Percentiles rank a stretch among this genome's conserved stretches.
phyloP scores from a whole-genome alignment of 805 yeast genomes.

The Saturnispora sanitii region DNA sequence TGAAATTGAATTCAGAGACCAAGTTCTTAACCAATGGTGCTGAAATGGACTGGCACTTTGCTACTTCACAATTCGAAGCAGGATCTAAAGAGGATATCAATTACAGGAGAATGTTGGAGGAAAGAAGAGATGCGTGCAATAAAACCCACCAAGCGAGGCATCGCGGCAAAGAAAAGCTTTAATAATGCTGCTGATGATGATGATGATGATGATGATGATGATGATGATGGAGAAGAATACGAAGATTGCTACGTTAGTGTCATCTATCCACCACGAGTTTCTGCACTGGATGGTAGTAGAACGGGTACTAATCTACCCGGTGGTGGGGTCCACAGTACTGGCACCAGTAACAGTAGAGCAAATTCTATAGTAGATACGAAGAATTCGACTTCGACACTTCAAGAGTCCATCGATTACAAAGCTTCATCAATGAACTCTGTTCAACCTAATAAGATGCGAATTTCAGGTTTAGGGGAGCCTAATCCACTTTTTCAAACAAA shows the following conservation, averaged over 20 bases:
- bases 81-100: constrained; percentile 83
- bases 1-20: constrained; percentile 63
- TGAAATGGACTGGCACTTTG: constrained; percentile 91
- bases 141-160: constrained; percentile 19
- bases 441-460: constrained; percentile 29
- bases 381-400: constrained; percentile 4
- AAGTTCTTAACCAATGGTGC: constrained; percentile 68
- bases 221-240: constrained; percentile 24
- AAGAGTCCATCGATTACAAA: constrained; percentile 12
- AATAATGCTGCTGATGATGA: constrained; percentile 4
- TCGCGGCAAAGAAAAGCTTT: too few relatives aligned
- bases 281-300: constrained; percentile 14
- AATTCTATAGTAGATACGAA: not conserved
- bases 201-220: constrained; percentile 3
- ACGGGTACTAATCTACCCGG: constrained; percentile 15
- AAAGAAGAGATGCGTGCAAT: constrained; percentile 15
- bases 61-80: constrained; percentile 55
- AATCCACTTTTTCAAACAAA: constrained; percentile 51
- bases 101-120: constrained; percentile 31
- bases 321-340: not conserved
- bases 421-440: constrained; percentile 8
- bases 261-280: constrained; percentile 35
- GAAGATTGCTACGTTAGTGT: constrained; percentile 46
- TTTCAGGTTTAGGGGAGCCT: constrained; percentile 45
- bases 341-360: not conserved